Percentiles rank a stretch among this genome's conserved stretches.
Evolutionary conservation across 345 rosid species (phyloP).

Genomic region (Lepidium sativum): DNA sequence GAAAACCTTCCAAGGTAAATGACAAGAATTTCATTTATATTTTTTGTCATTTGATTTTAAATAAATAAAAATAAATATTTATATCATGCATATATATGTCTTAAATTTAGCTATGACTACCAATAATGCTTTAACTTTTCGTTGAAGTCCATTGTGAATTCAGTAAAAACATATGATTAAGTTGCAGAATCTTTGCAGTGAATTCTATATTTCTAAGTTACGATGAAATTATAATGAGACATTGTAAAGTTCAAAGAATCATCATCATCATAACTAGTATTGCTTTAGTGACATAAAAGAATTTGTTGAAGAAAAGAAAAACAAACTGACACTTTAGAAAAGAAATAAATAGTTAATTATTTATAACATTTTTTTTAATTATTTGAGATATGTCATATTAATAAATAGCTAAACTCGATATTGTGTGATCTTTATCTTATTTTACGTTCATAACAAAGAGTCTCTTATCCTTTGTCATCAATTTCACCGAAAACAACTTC

Average conservation of each 20-base stretch:
- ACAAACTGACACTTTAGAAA: neutral
- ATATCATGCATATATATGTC: no score
- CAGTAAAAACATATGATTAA: neutral
- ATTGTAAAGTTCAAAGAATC: neutral
- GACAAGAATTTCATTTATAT: neutral
- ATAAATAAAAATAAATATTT: no score
- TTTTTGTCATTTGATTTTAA: neutral
- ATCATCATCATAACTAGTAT: neutral
- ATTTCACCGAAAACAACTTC: constrained; percentile 11
- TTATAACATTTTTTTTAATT: no score
- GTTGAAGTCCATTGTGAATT: neutral
- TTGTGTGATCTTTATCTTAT: constrained; percentile 7
- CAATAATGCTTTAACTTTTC: neutral
- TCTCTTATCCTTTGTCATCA: constrained; percentile 18
- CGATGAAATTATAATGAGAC: neutral
- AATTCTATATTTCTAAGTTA: neutral
- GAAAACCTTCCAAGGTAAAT: neutral
- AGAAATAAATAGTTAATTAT: no score
- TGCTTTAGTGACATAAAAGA: neutral
- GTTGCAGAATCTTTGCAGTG: neutral
- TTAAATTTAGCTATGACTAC: neutral
- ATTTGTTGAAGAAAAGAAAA: neutral
- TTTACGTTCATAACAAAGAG: constrained; percentile 17
- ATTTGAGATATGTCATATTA: neutral
- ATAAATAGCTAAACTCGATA: constrained; percentile 5